These are phyloP conservation scores for Chimonanthus salicifolius DNA, from an alignment of 164 flowering plant genomes.

Conservation along the genomic window DNA sequence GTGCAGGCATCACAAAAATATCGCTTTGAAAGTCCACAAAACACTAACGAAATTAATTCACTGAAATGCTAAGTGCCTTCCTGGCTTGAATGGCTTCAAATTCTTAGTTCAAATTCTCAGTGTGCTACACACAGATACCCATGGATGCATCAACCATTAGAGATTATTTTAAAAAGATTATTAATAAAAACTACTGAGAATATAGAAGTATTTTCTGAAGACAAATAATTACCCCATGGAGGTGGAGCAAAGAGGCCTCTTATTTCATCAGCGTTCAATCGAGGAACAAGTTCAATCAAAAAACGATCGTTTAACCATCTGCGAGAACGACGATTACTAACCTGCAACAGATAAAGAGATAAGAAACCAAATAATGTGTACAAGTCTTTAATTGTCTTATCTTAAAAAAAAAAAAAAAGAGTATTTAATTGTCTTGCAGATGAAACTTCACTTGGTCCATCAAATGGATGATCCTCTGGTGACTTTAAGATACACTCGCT, in stretches of 20 bases:
- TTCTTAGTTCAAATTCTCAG: neutral
- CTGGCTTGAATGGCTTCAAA: no score
- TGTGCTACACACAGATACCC: neutral
- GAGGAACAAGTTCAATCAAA: slow-evolving; percentile 94
- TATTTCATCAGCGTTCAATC: slow-evolving; percentile 77
- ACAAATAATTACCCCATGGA: slow-evolving; percentile 72
- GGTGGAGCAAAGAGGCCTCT: slow-evolving; percentile 98
- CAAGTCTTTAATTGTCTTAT: no score
- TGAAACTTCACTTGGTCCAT: no score
- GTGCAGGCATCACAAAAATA: neutral
- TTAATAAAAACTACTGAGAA: neutral
- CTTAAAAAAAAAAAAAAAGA: no score
- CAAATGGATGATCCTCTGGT: no score
- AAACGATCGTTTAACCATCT: slow-evolving; percentile 90
- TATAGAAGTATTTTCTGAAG: neutral
- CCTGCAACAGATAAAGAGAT: slow-evolving; percentile 34
- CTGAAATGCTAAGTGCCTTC: no score
- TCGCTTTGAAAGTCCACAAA: no score
- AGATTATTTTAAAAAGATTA: neutral
- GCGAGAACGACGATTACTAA: slow-evolving; percentile 79
- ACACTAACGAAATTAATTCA: no score
- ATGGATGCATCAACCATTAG: neutral
- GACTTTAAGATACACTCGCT: no score
- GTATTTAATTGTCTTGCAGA: no score
- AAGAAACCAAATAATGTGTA: neutral